phyloP scores from a whole-genome alignment of 2,329 filamentous ascomycete species.

The Macrophomina phaseolina region DNA sequence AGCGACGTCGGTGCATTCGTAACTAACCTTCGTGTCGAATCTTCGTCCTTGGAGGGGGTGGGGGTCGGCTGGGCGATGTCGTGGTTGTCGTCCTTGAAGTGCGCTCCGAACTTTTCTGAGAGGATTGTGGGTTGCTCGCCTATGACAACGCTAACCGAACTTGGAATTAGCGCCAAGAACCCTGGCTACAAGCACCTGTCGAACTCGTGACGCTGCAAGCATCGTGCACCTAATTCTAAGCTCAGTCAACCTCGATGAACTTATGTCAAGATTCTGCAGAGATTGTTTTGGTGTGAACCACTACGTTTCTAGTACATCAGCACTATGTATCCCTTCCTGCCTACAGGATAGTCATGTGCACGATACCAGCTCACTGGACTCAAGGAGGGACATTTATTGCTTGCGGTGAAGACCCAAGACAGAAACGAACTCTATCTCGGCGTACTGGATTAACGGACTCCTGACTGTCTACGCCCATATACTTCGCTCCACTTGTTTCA shows the following conservation, averaged over 20 bases:
- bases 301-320: neutral
- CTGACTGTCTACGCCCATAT: neutral
- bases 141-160: neutral
- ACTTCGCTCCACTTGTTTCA: too few species aligned
- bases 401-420: neutral
- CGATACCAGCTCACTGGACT: neutral
- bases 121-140: slow-evolving; percentile 26
- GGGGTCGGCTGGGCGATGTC: slow-evolving; percentile 28
- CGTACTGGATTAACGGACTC: too few species aligned
- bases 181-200: neutral
- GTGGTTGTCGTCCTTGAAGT: slow-evolving; percentile 25
- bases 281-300: neutral
- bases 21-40: slow-evolving; percentile 27
- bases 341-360: neutral
- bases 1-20: neutral
- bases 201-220: slow-evolving; percentile 16
- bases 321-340: neutral
- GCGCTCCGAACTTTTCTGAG: slow-evolving; percentile 26
- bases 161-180: neutral
- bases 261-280: neutral
- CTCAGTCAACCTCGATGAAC: neutral
- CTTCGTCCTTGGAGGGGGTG: slow-evolving; percentile 26
- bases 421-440: too few species aligned
- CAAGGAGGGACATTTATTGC: neutral
- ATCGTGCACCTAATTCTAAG: slow-evolving; percentile 18